Evolutionary conservation across 805 yeast genomes (phyloP), one percentile per base, ranked within the genome.

Genomic region (Monosporozyma solicola): DNA sequence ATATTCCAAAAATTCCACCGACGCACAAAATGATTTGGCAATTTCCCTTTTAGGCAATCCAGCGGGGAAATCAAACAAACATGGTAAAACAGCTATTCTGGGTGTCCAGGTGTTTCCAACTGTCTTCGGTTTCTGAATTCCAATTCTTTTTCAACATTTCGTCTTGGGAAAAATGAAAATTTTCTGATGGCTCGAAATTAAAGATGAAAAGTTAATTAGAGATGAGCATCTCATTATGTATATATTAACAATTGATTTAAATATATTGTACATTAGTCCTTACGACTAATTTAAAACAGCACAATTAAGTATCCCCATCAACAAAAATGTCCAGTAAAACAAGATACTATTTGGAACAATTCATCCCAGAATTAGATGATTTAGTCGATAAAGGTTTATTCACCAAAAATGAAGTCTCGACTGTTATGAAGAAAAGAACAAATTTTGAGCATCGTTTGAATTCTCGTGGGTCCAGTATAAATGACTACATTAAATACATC

Each of bases 281-380:
- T 20, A 41, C n/a, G 33, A 5, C 20, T 5, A 11, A 4, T 25
- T 16, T 16, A 16, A 16, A 25, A 6, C 29, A 24, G 25, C 11
- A 39, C 33, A 24, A 7, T 13, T 2, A 15, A 16, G 13, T 10
- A 11, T 5, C 47, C 11, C 5, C 15, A 33, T 7, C 39, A 15
- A 15, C 6, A 50, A 20, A 20, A 11, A 78, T 78, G 82, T 71
- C 80, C n/a, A 76, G 80, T 20, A 78, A 79, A 56, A 75, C 79
- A 5, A 72, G 85, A 61, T 80, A 75, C 62, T 78, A 76, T 55
- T 63, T 82, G 61, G 85, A 82, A 61, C 82, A 80, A 73, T 80
- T 90, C 5, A 90, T 91, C 63, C 96, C 96, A 0, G 99, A 94
- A 69, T 76, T 94, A 52, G 92, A 91, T 62, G 99, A 92, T 62